These are phyloP conservation scores for Abelmoschus esculentus DNA, from an alignment of 345 rosid species.

Conservation along the genomic window DNA sequence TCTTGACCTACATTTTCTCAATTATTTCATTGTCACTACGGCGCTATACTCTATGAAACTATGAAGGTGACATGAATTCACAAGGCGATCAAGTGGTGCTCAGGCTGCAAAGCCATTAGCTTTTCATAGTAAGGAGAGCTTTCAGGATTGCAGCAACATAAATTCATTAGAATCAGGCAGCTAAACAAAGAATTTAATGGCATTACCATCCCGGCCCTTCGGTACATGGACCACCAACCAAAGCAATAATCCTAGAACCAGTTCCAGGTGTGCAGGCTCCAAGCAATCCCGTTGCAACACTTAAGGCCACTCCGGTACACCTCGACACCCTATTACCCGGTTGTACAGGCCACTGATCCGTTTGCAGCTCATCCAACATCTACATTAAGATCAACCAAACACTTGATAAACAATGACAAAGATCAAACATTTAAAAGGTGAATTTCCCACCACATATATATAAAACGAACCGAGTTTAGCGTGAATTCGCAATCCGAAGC, in stretches of 20 bases:
- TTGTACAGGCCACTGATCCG: slow-evolving; percentile 91
- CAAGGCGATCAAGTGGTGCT: no score
- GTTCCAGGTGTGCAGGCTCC: slow-evolving; percentile 95
- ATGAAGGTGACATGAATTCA: no score
- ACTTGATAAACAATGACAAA: neutral
- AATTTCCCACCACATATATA: neutral
- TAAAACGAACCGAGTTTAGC: slow-evolving; percentile 60
- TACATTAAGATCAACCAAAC: slow-evolving; percentile 16
- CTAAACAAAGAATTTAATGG: slow-evolving; percentile 12
- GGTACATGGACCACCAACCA: slow-evolving; percentile 99
- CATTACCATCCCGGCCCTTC: slow-evolving; percentile 95
- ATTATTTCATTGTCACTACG: no score
- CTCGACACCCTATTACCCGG: slow-evolving; percentile 64
- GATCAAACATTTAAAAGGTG: neutral
- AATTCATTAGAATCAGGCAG: neutral
- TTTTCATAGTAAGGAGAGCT: no score
- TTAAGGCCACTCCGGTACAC: slow-evolving; percentile 92
- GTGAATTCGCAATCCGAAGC: slow-evolving; percentile 92
- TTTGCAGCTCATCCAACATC: slow-evolving; percentile 95
- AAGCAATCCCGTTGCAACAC: slow-evolving; percentile 83
- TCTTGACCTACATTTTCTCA: no score
- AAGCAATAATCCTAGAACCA: slow-evolving; percentile 88
- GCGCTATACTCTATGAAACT: no score
- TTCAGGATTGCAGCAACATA: neutral
- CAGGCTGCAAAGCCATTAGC: no score